Evolutionary conservation across 2,329 filamentous ascomycete species (phyloP), one percentile per base, ranked within the genome.

Genomic region (Colletotrichum falcatum): DNA sequence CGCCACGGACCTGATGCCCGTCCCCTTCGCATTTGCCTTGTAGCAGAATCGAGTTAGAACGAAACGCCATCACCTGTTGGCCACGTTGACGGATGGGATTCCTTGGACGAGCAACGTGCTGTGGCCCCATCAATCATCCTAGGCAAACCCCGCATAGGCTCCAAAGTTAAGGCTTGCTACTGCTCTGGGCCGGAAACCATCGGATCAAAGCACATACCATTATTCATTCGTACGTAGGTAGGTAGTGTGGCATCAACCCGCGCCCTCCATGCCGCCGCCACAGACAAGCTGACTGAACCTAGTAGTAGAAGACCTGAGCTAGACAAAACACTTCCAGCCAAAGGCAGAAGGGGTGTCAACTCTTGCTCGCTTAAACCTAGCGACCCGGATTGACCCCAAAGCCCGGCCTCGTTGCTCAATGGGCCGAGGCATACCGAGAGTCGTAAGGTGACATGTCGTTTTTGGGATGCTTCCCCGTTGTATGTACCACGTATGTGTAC

Each of bases 401-500:
- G 30, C 14, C 23, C 8, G 14, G 14, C n/a, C 44, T 35, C n/a
- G 5, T 49, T 49, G 42, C n/a, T 68, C 20, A 48, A 60, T 46
- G 28, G 28, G 42, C 42, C 56, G 56, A 60, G 28, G 42, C 30
- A 26, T 11, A 16, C 20, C 33, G 12, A 37, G 33, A 18, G n/a
- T 9, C 30, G 14, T 33, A 39, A 67, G 39, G 39, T 62, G 67
- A 70, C 44, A 42, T 26, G 56, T 70, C 64, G 23, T 59, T 67
- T 12, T 12, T 28, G 8, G 30, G n/a, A 58, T 49, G 28, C 26
- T 61, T 44, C 44, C 60, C 58, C 42, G 11, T 26, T 51, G n/a
- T n/a, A n/a, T n/a, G n/a, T n/a, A n/a, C n/a, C n/a, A n/a, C n/a
- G n/a, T n/a, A n/a, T n/a, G n/a, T n/a, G n/a, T n/a, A n/a, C n/a